Base-by-base conservation (phyloP, 1,139 yeast species). In the Candida neerlandica region DNA sequence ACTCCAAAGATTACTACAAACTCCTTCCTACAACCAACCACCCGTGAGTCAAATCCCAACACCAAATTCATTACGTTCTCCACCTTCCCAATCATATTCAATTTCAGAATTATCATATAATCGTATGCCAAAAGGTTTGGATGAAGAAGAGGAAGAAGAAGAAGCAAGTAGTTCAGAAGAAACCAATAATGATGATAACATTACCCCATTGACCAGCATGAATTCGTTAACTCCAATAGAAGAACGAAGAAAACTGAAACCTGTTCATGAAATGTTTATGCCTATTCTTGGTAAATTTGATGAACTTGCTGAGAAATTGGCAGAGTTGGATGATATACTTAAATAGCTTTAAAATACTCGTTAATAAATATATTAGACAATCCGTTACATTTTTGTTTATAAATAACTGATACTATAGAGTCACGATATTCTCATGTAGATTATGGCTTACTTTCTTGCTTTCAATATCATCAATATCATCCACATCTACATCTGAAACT, bases 251-350 rank as follows among this genome's bases (percentile, higher is more conserved):
- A 68, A 70, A 50, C 64, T 67, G 49, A 68, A 67, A 55, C 75
- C 77, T 1, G 74, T 73, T 16, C 77, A 73, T 51, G 79, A 75
- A 33, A 74, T 73, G 78, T 75, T 74, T 53, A 65, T 70, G 57
- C 80, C 80, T 1, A 70, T 75, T 5, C 62, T 75, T 43, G 79
- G 78, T 1, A 72, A 73, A 54, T 72, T 75, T 56, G 80, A 75
- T 55, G 75, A 70, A 55, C 66, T 75, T 54, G 78, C 79, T 1
- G 77, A 73, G 47, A 72, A 70, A 57, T 64, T 75, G 54, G 79
- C 79, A 0, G 77, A 73, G 58, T 62, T 75, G 37, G 78, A 75
- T 54, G 73, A 62, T 16, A 52, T 52, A 14, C 45, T 54, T 14
- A 35, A 42, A 41, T 46, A 47, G 29, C 19, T 37, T 12, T 26